Base-by-base conservation (phyloP, 2,329 filamentous ascomycete species). In the Aureobasidium pullulans region DNA sequence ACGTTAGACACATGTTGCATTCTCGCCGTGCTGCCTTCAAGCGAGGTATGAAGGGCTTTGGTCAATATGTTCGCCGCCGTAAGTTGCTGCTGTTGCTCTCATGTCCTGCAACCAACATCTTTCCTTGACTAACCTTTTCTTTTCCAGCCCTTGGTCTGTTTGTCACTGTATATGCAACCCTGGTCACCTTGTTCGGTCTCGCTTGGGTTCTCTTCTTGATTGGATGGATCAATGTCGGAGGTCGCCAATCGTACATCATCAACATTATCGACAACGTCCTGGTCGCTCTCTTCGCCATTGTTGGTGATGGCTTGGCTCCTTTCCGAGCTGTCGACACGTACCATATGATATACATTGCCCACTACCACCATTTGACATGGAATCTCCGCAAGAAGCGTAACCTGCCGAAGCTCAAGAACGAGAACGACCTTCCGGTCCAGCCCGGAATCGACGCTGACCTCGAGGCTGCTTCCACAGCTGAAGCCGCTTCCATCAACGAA, bases 131-230 rank as follows among this genome's bases (percentile, higher is more conserved):
- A 37, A 16, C 13, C 29, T 10, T 44, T n/a, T 49, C 48, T 44
- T 34, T 60, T 84, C 81, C 89, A 1, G 79, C 90, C 1, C 79
- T 96, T 39, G 90, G 90, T 1, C 90, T 94, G 69, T 80, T 92
- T 58, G 88, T 96, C 61, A 94, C 89, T 0, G 74, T 95, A 4
- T 96, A 96, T 71, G 90, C 89, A 8, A 85, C 82, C 1, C 78
- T 93, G 19, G 92, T 96, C 66, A 94, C 90, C 0, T 77, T 92
- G 0, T 96, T 95, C 66, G 90, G 90, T 67, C 78, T 93, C 11
- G 88, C 88, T 0, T 96, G 90, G 90, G 90, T 96, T 1, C 80
- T 95, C n/a, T 94, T 93, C 73, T 77, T 95, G 58, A 96, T 96
- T 69, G 57, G 83, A 49, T 95, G 90, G 90, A 89, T 94, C 69